Evolutionary conservation across 441 rosid genomes (phyloP).

Genomic region (Corymbia calophylla): DNA sequence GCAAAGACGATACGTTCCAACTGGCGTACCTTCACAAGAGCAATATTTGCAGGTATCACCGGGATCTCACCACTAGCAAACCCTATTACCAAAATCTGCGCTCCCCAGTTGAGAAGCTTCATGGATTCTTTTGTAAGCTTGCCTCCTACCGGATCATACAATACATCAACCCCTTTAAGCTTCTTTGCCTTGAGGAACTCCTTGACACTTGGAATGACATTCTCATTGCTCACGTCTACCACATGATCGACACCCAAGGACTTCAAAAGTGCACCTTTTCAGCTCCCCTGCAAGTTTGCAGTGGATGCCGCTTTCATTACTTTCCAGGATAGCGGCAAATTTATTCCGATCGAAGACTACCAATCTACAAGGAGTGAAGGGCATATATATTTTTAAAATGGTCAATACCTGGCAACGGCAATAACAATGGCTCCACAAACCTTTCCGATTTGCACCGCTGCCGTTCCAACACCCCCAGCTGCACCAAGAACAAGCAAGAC

Average conservation of each 20-base stretch:
- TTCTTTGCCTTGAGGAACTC: conserved; percentile 63
- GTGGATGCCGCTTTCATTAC: neutral
- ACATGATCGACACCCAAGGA: conserved; percentile 83
- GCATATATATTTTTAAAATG: neutral
- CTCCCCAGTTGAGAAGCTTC: conserved; percentile 94
- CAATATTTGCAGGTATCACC: conserved; percentile 72
- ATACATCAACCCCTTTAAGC: conserved; percentile 85
- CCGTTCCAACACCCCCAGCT: conserved; percentile 95
- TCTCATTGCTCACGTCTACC: conserved; percentile 59
- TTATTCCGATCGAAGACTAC: neutral
- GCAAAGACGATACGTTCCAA: neutral
- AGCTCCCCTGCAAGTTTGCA: conserved; percentile 39
- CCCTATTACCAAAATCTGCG: conserved; percentile 83
- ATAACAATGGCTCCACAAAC: conserved; percentile 73
- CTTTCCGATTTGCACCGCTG: conserved; percentile 94
- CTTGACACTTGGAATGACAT: conserved; percentile 59
- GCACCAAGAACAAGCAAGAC: conserved; percentile 95
- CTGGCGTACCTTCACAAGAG: conserved; percentile 74
- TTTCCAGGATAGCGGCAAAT: neutral
- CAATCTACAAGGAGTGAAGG: neutral
- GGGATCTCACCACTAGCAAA: conserved; percentile 93
- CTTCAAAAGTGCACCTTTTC: conserved; percentile 69
- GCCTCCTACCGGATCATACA: conserved; percentile 96
- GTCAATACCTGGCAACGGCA: conserved; percentile 69
- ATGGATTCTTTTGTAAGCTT: conserved; percentile 64